A percentile compares a stretch with the other conserved stretches of the same genome.
Conservation (phyloP, 2,329 filamentous ascomycete species). For the Arthrobotrys megalospora region DNA sequence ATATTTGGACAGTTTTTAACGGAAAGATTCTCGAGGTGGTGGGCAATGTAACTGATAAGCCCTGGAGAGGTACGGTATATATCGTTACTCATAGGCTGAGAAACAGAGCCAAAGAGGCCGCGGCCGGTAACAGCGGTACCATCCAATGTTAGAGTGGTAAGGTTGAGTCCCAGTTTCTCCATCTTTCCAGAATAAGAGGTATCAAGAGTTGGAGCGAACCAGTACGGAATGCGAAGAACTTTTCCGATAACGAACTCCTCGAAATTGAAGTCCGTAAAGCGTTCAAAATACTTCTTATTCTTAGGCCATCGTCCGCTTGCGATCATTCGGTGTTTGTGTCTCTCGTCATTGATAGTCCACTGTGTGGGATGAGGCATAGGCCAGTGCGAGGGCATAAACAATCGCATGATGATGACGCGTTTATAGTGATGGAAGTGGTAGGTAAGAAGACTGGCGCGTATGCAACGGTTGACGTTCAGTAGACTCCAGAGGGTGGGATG, state of each 20-base stretch:
- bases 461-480: conserved; percentile 31
- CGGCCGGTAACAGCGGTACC: conserved; percentile 54
- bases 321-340: conserved; percentile 9
- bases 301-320: conserved; percentile 25
- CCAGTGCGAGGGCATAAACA: conserved; percentile 14
- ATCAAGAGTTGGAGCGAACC: conserved; percentile 38
- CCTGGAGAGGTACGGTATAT: conserved; percentile 47
- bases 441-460: conserved; percentile 28
- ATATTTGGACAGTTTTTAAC: conserved; percentile 48
- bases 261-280: conserved; percentile 51
- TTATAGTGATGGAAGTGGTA: conserved; percentile 10
- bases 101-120: conserved; percentile 49
- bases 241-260: conserved; percentile 45
- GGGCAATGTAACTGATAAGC: conserved; percentile 29
- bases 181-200: conserved; percentile 10
- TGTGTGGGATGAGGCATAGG: conserved; percentile 23
- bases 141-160: conserved; percentile 44
- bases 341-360: conserved; percentile 17
- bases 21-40: conserved; percentile 29
- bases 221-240: conserved; percentile 45
- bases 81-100: conserved; percentile 23
- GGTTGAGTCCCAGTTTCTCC: neutral
- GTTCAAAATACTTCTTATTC: conserved; percentile 33
- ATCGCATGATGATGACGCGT: conserved; percentile 21
- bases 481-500: conserved; percentile 13